Base-by-base conservation (phyloP, 495 filamentous ascomycete species). In the Aspergillus sparsus region DNA sequence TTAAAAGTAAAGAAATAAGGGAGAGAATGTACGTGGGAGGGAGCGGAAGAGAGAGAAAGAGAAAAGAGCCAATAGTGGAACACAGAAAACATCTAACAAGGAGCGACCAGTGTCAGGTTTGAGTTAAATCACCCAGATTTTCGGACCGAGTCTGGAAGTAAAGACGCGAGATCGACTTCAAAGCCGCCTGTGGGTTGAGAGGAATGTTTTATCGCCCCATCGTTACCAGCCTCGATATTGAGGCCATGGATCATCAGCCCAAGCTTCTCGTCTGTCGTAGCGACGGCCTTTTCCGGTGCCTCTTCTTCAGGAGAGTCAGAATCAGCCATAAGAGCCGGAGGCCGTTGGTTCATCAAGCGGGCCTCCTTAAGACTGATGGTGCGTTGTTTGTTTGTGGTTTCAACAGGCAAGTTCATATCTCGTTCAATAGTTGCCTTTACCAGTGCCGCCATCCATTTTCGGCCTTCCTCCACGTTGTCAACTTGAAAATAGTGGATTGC, bases 361-460 rank as follows among this genome's bases (percentile, higher is more conserved):
- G 93, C 93, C 72, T 95, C 93, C 41, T 86, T 86, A 10, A 97
- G 83, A 51, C 88, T 91, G 50, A 97, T 93, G 0, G 93, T 97
- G 74, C 93, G 91, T 66, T 92, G 92, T 66, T 93, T 90, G 76
- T 97, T 98, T n/a, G 92, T 94, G 0, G 88, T 92, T 36, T 88
- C 90, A 54, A 95, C 85, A 1, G 84, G 80, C 58, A 87, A 80
- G 7, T 83, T 81, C 64, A 93, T 85, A 66, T 99, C 94, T 58
- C 93, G 88, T 63, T 98, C 95, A 63, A 99, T 99, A 6, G 95
- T 99, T 4, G 95, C 95, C 75, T 98, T 99, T 91, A 98, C 95
- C 60, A 99, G 77, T 10, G 95, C 95, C 5, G 91, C 95, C 95
- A 99, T 99, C 95, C 95, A 99, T 42, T 92, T 75, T 15, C 95